Percentiles rank a stretch among this genome's conserved stretches.
phyloP scores from a whole-genome alignment of 495 filamentous ascomycete species.

The Haplographium delicatum region DNA sequence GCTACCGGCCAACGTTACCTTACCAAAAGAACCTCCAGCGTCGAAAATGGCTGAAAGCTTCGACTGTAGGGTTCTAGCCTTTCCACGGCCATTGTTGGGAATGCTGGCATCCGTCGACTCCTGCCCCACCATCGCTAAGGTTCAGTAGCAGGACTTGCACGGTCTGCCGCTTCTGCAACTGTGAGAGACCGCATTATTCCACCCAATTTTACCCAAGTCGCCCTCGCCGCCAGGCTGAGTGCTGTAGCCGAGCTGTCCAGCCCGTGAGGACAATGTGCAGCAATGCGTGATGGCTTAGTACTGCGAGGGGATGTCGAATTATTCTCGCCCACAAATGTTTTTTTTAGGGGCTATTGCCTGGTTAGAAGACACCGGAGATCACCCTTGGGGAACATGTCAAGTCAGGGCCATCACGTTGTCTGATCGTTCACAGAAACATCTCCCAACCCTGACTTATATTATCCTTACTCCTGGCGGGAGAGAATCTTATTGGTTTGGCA shows the following conservation, averaged over 20 bases:
- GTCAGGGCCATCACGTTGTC: constrained; percentile 22
- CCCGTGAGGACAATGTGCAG: neutral
- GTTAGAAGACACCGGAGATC: too few species aligned
- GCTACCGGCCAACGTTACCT: neutral
- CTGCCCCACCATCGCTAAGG: neutral
- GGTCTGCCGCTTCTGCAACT: neutral
- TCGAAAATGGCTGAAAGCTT: neutral
- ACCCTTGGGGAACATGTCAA: neutral
- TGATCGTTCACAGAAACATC: constrained; percentile 6
- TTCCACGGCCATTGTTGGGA: neutral
- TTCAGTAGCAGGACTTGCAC: too few species aligned
- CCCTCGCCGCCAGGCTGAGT: neutral
- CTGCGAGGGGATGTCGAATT: too few species aligned
- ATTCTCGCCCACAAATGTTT: too few species aligned
- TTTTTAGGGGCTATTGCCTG: too few species aligned
- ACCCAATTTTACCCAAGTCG: constrained; percentile 4
- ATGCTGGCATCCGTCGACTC: neutral
- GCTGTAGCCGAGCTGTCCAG: constrained; percentile 4
- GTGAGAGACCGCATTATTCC: neutral
- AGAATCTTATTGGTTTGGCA: constrained; percentile 15
- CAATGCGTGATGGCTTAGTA: too few species aligned
- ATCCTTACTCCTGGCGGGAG: neutral
- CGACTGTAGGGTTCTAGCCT: neutral
- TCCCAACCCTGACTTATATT: neutral
- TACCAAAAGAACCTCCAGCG: neutral